Conservation (phyloP, 768 basidiomycete species). For the Lentinula detonsa region DNA sequence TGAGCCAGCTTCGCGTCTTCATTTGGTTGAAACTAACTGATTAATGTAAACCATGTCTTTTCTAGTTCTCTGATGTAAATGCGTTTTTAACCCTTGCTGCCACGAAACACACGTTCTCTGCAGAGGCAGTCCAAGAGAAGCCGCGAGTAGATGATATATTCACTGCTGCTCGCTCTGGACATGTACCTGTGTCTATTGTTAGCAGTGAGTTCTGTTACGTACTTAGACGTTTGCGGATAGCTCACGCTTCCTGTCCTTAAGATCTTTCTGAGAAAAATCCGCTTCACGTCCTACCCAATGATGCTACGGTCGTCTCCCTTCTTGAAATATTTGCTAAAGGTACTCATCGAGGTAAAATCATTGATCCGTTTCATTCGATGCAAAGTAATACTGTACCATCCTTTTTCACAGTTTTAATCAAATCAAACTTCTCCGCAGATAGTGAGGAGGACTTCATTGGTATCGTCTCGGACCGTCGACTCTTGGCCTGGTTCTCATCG, state of each 20-base stretch:
- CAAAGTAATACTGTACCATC: background rate
- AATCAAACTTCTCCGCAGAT: constrained; percentile 32
- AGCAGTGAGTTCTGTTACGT: constrained; percentile 50
- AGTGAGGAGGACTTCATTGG: constrained; percentile 45
- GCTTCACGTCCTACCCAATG: constrained; percentile 53
- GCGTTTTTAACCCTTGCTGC: constrained; percentile 84
- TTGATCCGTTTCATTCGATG: background rate
- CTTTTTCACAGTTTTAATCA: constrained; percentile 44
- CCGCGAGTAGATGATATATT: constrained; percentile 64
- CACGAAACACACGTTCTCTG: constrained; percentile 61
- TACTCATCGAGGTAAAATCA: constrained; percentile 56
- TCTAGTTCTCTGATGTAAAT: constrained; percentile 78
- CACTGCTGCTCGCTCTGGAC: constrained; percentile 66
- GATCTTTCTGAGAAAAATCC: constrained; percentile 87
- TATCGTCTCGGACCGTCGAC: constrained; percentile 67
- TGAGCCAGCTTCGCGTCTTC: constrained; percentile 25
- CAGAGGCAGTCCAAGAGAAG: constrained; percentile 55
- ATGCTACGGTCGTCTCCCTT: constrained; percentile 58
- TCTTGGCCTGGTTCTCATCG: constrained; percentile 63
- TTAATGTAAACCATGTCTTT: background rate
- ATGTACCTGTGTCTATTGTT: constrained; percentile 69
- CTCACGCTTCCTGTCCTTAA: constrained; percentile 20
- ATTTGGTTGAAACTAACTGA: background rate
- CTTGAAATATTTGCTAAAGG: constrained; percentile 65
- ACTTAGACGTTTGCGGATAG: background rate